These are phyloP conservation scores for Capsicum pubescens DNA, from an alignment of 257 asterid genomes.

Conservation along the genomic window DNA sequence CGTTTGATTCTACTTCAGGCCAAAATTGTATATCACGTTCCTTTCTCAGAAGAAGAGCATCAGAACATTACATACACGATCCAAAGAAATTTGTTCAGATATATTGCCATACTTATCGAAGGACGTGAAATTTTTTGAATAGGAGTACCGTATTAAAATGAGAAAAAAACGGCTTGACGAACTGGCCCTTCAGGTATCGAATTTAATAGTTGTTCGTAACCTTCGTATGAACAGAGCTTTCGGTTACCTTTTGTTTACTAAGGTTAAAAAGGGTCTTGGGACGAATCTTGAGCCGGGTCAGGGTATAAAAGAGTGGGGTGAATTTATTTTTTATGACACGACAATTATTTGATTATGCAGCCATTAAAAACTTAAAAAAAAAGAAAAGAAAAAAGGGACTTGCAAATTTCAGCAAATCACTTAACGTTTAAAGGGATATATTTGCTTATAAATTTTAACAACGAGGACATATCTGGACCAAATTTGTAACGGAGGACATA, in stretches of 20 bases:
- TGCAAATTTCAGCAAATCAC: too few relatives aligned
- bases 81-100: slow-evolving; percentile 73
- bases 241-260: neutral
- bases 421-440: too few relatives aligned
- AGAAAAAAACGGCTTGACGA: slow-evolving; percentile 48
- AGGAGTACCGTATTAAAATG: slow-evolving; percentile 52
- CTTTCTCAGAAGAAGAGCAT: slow-evolving; percentile 81
- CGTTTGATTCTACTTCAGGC: slow-evolving; percentile 54
- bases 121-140: slow-evolving; percentile 73
- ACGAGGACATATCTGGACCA: too few relatives aligned
- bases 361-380: too few relatives aligned
- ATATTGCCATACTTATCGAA: slow-evolving; percentile 75
- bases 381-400: too few relatives aligned
- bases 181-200: slow-evolving; percentile 87
- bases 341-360: too few relatives aligned
- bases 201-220: neutral
- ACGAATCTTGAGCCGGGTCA: too few relatives aligned
- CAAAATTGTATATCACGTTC: slow-evolving; percentile 65
- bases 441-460: too few relatives aligned
- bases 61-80: slow-evolving; percentile 67
- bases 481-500: too few relatives aligned
- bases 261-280: too few relatives aligned
- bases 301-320: too few relatives aligned
- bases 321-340: too few relatives aligned
- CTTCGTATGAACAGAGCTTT: neutral